Evolutionary conservation across 73 alveolate species (phyloP), one percentile per base, ranked within the genome.

Genomic region (Durusdinium trenchii): DNA sequence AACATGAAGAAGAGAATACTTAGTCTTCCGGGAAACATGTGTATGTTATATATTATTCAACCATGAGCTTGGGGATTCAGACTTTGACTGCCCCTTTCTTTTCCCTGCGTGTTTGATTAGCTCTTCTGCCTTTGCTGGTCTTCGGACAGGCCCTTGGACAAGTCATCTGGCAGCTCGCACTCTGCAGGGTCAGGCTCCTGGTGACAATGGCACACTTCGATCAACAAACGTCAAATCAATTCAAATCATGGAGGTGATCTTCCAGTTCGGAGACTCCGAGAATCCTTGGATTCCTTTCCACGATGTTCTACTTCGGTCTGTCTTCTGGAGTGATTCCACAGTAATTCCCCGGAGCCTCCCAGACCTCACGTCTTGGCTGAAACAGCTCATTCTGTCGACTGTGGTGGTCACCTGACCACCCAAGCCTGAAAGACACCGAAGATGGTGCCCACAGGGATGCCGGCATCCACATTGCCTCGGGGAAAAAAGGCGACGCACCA

Each of bases 391-490:
- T 6, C 76, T 40, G 18, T 35, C 43, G 30, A 60, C 18, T 60
- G 4, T 2, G 73, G 4, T 60, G 1, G 73, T 23, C 73, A 32
- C n/a, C n/a, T 32, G n/a, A 14, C 84, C 6, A 20, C 84, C 9
- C 3, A 28, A 47, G 23, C 99, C 99, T 94, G 83, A n/a, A 94
- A 94, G 30, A 94, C 99, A 28, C 99, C 99, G n/a, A 94, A 94
- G 94, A 94, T 94, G 82, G 99, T 94, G 81, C 99, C 99, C 5
- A 94, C 99, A 26, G 99, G 94, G n/a, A 94, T 94, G 79, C 99
- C 99, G 20, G 94, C 99, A 76, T 94, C 99, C 69, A 94, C 99
- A 42, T 94, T 94, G 99, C 98, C 98, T 91, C n/a, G 89, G 54
- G 14, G 86, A n/a, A 18, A n/a, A n/a, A n/a, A n/a, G n/a, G n/a